phyloP scores from a whole-genome alignment of 192 early-diverging fungal species.

The Rhizophagus sp. region DNA sequence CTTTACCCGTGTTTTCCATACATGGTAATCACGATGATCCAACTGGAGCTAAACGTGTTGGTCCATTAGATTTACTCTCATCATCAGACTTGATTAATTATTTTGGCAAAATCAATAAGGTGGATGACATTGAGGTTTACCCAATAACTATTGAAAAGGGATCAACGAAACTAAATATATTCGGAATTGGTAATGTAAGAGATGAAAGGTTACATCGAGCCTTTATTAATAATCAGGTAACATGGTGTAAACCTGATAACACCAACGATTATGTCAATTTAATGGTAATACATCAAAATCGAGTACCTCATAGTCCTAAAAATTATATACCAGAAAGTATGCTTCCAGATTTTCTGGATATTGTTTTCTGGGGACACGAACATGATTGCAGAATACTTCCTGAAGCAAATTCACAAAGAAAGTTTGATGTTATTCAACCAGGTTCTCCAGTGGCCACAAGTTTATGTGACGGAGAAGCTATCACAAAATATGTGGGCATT shows the following conservation, averaged over 20 bases:
- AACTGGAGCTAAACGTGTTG: constrained; percentile 58
- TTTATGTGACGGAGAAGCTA: constrained; percentile 80
- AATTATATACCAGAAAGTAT: constrained; percentile 90
- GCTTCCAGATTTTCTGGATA: constrained; percentile 75
- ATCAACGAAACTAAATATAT: constrained; percentile 72
- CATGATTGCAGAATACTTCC: constrained; percentile 91
- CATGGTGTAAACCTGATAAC: constrained; percentile 68
- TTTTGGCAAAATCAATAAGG: constrained; percentile 74
- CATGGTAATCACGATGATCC: constrained; percentile 99
- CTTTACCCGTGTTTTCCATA: constrained; percentile 90
- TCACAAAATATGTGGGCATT: constrained; percentile 53
- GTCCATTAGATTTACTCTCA: constrained; percentile 80
- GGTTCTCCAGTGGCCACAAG: constrained; percentile 93
- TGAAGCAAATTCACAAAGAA: constrained; percentile 58
- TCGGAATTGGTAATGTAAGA: constrained; percentile 90
- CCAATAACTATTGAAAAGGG: constrained; percentile 87
- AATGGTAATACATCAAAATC: constrained; percentile 92
- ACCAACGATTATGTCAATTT: constrained; percentile 86
- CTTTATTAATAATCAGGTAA: constrained; percentile 70
- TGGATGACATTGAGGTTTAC: constrained; percentile 77
- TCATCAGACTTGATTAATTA: constrained; percentile 88
- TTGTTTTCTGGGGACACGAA: constrained; percentile 96
- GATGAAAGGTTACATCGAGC: constrained; percentile 87
- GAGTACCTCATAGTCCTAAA: constrained; percentile 77
- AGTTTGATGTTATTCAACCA: constrained; percentile 86